Evolutionary conservation across 1,284 basidiomycete species (phyloP).

Genomic region (Agaricales sp.): DNA sequence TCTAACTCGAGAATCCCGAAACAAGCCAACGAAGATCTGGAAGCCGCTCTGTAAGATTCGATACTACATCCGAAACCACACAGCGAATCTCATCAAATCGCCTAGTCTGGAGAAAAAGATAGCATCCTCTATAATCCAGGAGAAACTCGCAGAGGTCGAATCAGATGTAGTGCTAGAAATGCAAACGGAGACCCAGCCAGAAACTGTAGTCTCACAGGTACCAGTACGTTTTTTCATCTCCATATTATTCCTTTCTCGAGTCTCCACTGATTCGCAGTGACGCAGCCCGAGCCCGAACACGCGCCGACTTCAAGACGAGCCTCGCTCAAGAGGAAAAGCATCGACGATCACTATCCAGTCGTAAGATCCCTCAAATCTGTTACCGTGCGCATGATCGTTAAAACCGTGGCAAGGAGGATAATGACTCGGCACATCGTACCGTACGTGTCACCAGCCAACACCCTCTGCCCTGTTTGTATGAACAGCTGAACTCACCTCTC

Average conservation of each 20-base stretch:
- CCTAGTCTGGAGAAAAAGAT: neutral
- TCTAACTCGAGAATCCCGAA: neutral
- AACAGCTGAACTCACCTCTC: neutral
- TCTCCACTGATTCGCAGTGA: neutral
- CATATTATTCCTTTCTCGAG: too few relatives aligned
- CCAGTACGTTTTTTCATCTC: too few relatives aligned
- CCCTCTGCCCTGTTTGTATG: neutral
- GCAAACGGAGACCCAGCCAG: neutral
- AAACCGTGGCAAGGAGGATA: neutral
- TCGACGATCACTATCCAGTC: slow-evolving; percentile 1
- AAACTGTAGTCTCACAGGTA: too few relatives aligned
- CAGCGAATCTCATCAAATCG: neutral
- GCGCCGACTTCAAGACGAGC: too few relatives aligned
- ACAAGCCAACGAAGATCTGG: neutral
- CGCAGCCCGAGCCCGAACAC: neutral
- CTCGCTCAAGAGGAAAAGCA: slow-evolving; percentile 1
- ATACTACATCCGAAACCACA: neutral
- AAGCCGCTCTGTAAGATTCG: neutral
- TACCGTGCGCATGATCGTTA: neutral
- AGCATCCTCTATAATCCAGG: neutral
- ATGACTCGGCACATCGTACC: neutral
- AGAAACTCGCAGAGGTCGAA: neutral
- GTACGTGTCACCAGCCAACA: neutral
- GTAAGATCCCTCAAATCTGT: neutral
- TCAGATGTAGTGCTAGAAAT: neutral